Percentiles rank a stretch among this genome's conserved stretches.
Conservation (phyloP, 768 basidiomycete genomes). For the Suillus luteus region DNA sequence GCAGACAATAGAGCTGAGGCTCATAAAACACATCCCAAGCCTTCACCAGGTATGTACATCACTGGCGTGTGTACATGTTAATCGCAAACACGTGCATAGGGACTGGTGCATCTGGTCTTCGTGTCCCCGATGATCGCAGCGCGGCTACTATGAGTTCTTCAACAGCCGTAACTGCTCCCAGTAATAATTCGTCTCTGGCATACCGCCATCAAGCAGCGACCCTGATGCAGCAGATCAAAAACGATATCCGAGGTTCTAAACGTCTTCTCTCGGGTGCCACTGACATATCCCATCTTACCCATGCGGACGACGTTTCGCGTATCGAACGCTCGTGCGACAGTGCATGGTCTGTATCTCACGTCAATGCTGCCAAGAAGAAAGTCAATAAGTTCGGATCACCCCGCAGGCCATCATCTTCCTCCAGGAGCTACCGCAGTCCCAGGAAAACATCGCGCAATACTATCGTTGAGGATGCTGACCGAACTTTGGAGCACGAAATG, state of each 20-base stretch:
- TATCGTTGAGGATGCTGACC: conserved; percentile 45
- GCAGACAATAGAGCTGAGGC: background rate
- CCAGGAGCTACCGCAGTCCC: conserved; percentile 45
- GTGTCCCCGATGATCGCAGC: conserved; percentile 19
- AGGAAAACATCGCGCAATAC: conserved; percentile 41
- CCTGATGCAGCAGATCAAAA: conserved; percentile 85
- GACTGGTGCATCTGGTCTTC: background rate
- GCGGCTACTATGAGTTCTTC: conserved; percentile 28
- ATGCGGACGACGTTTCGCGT: conserved; percentile 21
- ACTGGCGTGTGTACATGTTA: too few species aligned
- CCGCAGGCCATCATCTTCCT: conserved; percentile 37
- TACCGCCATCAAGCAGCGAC: conserved; percentile 78
- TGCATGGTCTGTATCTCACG: conserved; percentile 33
- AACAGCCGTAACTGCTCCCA: conserved; percentile 31
- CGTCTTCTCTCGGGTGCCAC: conserved; percentile 71
- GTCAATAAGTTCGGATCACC: conserved; percentile 28
- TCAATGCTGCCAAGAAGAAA: conserved; percentile 29
- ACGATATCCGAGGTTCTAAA: conserved; percentile 69
- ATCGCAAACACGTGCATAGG: background rate
- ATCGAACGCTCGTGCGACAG: conserved; percentile 27
- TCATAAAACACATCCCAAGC: background rate
- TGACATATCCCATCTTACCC: conserved; percentile 47
- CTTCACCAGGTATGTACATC: conserved; percentile 11
- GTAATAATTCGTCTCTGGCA: conserved; percentile 58
- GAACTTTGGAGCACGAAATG: conserved; percentile 42